A percentile compares a stretch with the other conserved stretches of the same genome.
These are phyloP conservation scores for Mollisia scopiformis DNA, from an alignment of 2,329 filamentous ascomycete species.

Conservation along the genomic window DNA sequence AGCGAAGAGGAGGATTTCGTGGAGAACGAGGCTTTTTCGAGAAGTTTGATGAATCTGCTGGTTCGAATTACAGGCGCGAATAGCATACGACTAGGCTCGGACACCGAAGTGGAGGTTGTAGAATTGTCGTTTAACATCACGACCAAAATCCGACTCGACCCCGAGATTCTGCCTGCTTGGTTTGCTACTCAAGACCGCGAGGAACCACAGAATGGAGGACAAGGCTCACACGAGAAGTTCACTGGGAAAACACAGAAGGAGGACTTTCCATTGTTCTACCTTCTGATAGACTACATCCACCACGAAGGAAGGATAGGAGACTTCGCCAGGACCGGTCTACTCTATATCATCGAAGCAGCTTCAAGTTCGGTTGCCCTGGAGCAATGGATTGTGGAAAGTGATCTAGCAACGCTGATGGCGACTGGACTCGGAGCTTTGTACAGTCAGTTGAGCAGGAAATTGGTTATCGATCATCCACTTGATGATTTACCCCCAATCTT, in stretches of 20 bases:
- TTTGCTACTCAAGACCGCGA: constrained; percentile 66
- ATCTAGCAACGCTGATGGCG: constrained; percentile 95
- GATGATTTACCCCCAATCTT: constrained; percentile 81
- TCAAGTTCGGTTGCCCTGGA: constrained; percentile 82
- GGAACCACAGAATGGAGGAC: constrained; percentile 35
- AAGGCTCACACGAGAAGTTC: constrained; percentile 66
- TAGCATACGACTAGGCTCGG: constrained; percentile 71
- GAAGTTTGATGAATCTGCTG: constrained; percentile 84
- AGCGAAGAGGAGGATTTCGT: constrained; percentile 96
- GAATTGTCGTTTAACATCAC: constrained; percentile 95
- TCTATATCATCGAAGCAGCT: constrained; percentile 95
- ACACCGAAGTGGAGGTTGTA: constrained; percentile 86
- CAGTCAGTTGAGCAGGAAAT: constrained; percentile 71
- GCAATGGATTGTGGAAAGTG: constrained; percentile 96
- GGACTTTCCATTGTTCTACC: constrained; percentile 94
- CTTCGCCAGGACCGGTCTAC: constrained; percentile 88
- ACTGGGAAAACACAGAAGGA: constrained; percentile 84
- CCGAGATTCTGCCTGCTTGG: constrained; percentile 86
- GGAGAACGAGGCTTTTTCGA: constrained; percentile 82
- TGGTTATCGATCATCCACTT: constrained; percentile 77
- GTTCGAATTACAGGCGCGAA: constrained; percentile 77
- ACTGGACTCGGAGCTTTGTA: constrained; percentile 83
- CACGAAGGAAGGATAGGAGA: constrained; percentile 93
- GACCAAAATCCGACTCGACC: constrained; percentile 91
- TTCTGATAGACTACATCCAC: constrained; percentile 95